Base-by-base conservation (phyloP, 345 rosid species). In the Brassica juncea region DNA sequence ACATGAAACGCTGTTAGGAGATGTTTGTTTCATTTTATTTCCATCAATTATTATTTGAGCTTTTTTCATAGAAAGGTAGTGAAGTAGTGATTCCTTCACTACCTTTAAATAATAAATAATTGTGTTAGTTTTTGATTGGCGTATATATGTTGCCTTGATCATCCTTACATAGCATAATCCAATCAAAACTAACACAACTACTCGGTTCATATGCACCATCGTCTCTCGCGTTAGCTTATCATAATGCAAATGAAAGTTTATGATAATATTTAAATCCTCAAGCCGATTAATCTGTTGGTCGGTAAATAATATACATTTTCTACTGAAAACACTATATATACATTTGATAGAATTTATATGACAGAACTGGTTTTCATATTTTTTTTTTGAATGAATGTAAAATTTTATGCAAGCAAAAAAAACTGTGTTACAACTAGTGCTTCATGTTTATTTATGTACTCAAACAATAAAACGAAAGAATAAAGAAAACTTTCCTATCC, bases 141-240 rank as follows among this genome's bases (percentile, higher is more conserved):
- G 1, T 34, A 34, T 6, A 23, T 23, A 23, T 23, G 8, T 34
- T 34, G 5, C 39, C 39, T 34, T 6, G 60, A 74, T 68, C 42
- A 68, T 35, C 64, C 10, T 73, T 32, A 16, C 54, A 72, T 57
- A 71, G 60, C 66, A 74, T 68, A 68, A 3, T 23, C 77, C 77
- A 52, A 69, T 61, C 42, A 68, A 68, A 74, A 42, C 47, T 16
- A 69, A 49, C 79, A 74, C 28, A 68, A 80, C 69, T 37, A 80
- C 74, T 80, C 55, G 49, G 25, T 54, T 74, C 83, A 80, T 79
- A 74, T 80, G 79, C 75, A 54, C 49, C 74, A 65, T 31, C 15
- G 44, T 8, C 61, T 69, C 25, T 61, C 37, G 54, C 70, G 15
- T 49, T 69, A 70, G 68, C 47, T 68, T 61, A 34, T 68, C 61